These are phyloP conservation scores for Myriangium duriaei DNA, from an alignment of 2,329 filamentous ascomycete genomes.

Conservation along the genomic window DNA sequence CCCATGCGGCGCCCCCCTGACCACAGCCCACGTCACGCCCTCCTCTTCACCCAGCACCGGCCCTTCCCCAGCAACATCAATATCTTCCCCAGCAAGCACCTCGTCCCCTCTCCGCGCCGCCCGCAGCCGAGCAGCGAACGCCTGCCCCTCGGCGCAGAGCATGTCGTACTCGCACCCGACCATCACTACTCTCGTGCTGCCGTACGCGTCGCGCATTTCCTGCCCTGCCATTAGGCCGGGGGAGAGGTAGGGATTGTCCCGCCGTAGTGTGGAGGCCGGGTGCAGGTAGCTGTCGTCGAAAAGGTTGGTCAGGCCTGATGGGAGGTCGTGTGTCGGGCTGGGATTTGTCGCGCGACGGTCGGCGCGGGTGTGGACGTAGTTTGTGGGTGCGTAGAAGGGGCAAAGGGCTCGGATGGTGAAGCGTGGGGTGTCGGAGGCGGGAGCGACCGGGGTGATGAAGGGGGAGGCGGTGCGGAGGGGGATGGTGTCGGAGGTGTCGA, in stretches of 20 bases:
- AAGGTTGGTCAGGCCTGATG: constrained; percentile 38
- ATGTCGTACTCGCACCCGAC: constrained; percentile 56
- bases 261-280: constrained; percentile 31
- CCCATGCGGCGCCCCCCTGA: constrained; percentile 47
- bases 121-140: constrained; percentile 46
- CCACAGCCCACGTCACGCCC: constrained; percentile 45
- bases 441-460: constrained; percentile 9
- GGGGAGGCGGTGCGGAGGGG: not conserved
- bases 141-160: constrained; percentile 49
- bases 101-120: constrained; percentile 14
- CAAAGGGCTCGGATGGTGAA: constrained; percentile 44
- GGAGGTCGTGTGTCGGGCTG: constrained; percentile 40
- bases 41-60: constrained; percentile 25
- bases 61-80: constrained; percentile 20
- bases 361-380: constrained; percentile 48
- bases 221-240: constrained; percentile 43
- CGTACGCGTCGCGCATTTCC: constrained; percentile 43
- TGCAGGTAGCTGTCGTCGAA: constrained; percentile 41
- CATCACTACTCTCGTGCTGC: constrained; percentile 42
- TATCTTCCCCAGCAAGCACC: constrained; percentile 18
- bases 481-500: constrained; percentile 6
- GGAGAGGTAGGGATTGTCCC: constrained; percentile 46
- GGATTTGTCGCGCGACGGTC: constrained; percentile 44
- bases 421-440: constrained; percentile 13
- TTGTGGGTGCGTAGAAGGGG: constrained; percentile 50